Evolutionary conservation across 352 stramenopile species (phyloP).

Genomic region (Bremia lactucae): DNA sequence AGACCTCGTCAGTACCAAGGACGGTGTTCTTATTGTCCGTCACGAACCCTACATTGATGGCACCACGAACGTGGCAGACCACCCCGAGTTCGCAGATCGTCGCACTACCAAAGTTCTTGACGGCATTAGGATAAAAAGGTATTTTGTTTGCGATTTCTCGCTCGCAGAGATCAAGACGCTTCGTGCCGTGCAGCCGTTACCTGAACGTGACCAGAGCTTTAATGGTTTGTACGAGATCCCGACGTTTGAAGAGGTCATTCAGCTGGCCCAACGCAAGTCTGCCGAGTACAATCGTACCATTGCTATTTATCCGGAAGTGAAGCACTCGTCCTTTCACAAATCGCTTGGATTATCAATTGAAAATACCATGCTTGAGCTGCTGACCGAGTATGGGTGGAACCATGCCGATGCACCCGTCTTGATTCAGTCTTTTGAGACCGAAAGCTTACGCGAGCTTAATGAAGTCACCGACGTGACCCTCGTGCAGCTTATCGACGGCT

Average conservation of each 20-base stretch:
- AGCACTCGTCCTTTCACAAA: constrained; percentile 74
- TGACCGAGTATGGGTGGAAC: constrained; percentile 62
- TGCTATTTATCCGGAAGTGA: constrained; percentile 85
- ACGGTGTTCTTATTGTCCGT: constrained; percentile 70
- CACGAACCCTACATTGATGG: constrained; percentile 85
- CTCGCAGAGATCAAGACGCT: constrained; percentile 85
- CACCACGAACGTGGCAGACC: constrained; percentile 82
- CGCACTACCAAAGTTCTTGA: constrained; percentile 47
- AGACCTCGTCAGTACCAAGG: constrained; percentile 83
- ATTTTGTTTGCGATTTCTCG: constrained; percentile 88
- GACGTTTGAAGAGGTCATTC: constrained; percentile 83
- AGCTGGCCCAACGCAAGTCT: constrained; percentile 60
- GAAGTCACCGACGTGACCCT: constrained; percentile 60
- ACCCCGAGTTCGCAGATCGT: constrained; percentile 60
- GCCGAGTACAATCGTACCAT: constrained; percentile 44
- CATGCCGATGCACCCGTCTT: constrained; percentile 48
- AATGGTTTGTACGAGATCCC: constrained; percentile 83
- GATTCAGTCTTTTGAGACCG: constrained; percentile 70
- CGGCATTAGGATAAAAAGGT: constrained; percentile 47
- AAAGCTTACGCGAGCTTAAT: constrained; percentile 61
- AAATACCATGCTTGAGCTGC: constrained; percentile 59
- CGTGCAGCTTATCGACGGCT: constrained; percentile 67
- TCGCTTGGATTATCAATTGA: constrained; percentile 60
- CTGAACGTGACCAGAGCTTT: constrained; percentile 67
- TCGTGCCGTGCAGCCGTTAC: constrained; percentile 62